phyloP scores from a whole-genome alignment of 768 basidiomycete genomes.

The Calocera viscosa region DNA sequence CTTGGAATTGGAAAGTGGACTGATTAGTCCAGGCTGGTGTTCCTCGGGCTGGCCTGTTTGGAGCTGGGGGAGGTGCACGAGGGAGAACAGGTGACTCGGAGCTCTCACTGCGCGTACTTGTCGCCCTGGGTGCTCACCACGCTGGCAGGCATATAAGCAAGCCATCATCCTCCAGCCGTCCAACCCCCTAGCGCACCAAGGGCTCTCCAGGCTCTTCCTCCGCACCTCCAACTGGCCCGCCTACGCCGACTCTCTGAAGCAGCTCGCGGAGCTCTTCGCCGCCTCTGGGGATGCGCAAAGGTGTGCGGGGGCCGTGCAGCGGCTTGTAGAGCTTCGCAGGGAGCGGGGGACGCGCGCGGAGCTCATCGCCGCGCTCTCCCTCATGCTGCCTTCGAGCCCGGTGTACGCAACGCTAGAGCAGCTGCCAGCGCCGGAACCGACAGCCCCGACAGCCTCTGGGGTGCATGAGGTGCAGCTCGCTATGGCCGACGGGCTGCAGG shows the following conservation, averaged over 20 bases:
- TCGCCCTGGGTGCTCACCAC: constrained; percentile 3
- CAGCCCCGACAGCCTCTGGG: constrained; percentile 53
- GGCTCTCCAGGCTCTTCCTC: constrained; percentile 62
- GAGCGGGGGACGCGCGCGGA: constrained; percentile 48
- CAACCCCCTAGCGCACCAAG: constrained; percentile 65
- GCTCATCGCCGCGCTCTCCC: constrained; percentile 49
- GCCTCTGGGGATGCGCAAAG: constrained; percentile 60
- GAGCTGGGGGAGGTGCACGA: constrained; percentile 58
- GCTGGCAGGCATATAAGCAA: constrained; percentile 54
- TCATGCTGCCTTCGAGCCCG: constrained; percentile 63
- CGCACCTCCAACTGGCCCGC: constrained; percentile 46
- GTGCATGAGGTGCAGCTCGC: constrained; percentile 44
- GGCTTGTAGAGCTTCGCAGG: constrained; percentile 50
- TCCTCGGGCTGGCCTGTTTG: constrained; percentile 64
- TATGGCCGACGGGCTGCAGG: constrained; percentile 54
- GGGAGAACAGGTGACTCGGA: constrained; percentile 78
- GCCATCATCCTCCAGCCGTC: constrained; percentile 59
- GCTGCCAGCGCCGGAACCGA: constrained; percentile 64
- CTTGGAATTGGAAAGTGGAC: neutral
- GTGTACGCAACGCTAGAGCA: constrained; percentile 47
- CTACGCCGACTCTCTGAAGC: constrained; percentile 40
- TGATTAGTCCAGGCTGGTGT: constrained; percentile 56
- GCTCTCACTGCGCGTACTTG: constrained; percentile 10
- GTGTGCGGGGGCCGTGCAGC: constrained; percentile 72
- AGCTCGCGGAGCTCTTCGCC: constrained; percentile 45